These are phyloP conservation scores for Rhododendron griersonianum DNA, from an alignment of 148 eudicot species.

Conservation along the genomic window DNA sequence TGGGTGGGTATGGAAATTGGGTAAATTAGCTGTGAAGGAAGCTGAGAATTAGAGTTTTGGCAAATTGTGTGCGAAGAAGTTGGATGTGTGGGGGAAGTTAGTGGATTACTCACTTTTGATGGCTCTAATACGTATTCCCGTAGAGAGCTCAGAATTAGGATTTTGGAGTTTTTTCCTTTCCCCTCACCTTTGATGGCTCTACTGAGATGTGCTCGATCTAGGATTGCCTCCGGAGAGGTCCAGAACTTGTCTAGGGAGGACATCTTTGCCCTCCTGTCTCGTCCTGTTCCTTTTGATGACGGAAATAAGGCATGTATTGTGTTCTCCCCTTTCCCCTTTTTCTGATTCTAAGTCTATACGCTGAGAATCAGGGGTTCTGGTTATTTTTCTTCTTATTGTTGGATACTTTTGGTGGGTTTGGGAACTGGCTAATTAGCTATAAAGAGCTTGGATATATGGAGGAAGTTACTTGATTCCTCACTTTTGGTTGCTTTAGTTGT, in stretches of 20 bases:
- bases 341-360: neutral
- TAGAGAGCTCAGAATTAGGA: no score
- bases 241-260: constrained; percentile 52
- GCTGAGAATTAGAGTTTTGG: no score
- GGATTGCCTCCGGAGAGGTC: constrained; percentile 34
- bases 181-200: no score
- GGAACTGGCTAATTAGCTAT: neutral
- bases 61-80: no score
- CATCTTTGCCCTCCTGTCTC: constrained; percentile 60
- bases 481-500: neutral
- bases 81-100: no score
- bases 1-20: no score
- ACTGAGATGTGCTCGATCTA: neutral
- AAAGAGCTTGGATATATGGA: neutral
- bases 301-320: constrained; percentile 49
- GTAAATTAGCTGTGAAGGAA: no score
- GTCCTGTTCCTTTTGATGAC: constrained; percentile 56
- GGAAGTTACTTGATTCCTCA: neutral
- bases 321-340: neutral
- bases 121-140: no score
- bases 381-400: neutral
- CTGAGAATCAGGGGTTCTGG: neutral
- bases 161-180: no score
- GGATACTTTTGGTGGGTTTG: neutral
- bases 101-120: no score